phyloP scores from a whole-genome alignment of 2,329 filamentous ascomycete species.

The Fusarium goolgardi region DNA sequence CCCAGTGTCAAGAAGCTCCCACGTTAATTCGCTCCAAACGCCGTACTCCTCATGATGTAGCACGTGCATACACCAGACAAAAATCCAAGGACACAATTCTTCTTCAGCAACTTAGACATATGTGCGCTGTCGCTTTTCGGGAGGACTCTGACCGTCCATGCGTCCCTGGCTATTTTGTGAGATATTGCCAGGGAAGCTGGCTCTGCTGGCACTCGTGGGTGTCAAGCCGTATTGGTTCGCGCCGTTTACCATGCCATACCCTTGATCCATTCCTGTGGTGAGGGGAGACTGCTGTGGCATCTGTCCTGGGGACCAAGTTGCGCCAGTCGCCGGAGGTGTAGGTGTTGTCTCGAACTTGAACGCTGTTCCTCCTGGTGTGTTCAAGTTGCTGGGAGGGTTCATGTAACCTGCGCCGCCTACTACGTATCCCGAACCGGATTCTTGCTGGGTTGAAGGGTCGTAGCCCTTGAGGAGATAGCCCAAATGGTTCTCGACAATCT shows the following conservation, averaged over 20 bases:
- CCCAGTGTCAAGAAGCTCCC: slow-evolving; percentile 14
- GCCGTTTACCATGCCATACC: slow-evolving; percentile 61
- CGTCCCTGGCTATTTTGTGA: slow-evolving; percentile 44
- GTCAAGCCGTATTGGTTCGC: slow-evolving; percentile 54
- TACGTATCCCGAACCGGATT: slow-evolving; percentile 52
- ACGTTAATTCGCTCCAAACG: slow-evolving; percentile 39
- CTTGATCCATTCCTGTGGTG: slow-evolving; percentile 55
- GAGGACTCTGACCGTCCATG: slow-evolving; percentile 57
- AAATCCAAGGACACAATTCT: slow-evolving; percentile 13
- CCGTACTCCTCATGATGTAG: slow-evolving; percentile 43
- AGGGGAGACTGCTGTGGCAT: slow-evolving; percentile 63
- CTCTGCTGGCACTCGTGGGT: slow-evolving; percentile 47
- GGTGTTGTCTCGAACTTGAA: slow-evolving; percentile 68
- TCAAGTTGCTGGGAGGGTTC: slow-evolving; percentile 49
- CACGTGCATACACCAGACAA: slow-evolving; percentile 32
- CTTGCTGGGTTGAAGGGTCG: slow-evolving; percentile 61
- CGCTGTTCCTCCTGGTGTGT: slow-evolving; percentile 40
- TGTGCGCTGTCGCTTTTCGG: slow-evolving; percentile 64
- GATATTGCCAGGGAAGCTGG: slow-evolving; percentile 44
- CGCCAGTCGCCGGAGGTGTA: slow-evolving; percentile 61
- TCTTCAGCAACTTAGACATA: slow-evolving; percentile 36
- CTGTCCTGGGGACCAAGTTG: slow-evolving; percentile 65
- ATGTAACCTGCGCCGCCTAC: slow-evolving; percentile 52
- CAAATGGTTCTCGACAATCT: slow-evolving; percentile 89
- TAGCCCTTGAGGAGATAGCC: slow-evolving; percentile 78